Percentiles rank a stretch among this genome's conserved stretches.
phyloP scores from a whole-genome alignment of 495 filamentous ascomycete species.

The Stereocaulon alpinum region DNA sequence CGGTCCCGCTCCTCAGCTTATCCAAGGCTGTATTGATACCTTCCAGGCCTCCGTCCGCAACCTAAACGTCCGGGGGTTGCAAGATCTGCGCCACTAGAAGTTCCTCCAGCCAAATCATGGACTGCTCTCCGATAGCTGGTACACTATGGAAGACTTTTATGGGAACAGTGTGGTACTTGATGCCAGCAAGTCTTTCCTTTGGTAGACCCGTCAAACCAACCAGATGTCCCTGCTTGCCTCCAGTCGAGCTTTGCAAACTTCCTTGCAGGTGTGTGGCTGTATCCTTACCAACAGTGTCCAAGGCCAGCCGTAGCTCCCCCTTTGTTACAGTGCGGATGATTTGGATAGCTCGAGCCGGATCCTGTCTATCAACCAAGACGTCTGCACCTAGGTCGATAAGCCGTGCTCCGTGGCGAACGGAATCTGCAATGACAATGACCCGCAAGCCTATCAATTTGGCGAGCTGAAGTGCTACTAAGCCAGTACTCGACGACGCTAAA shows the following conservation, averaged over 20 bases:
- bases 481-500: conserved; percentile 51
- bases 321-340: conserved; percentile 46
- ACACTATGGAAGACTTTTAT: conserved; percentile 61
- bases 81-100: conserved; percentile 40
- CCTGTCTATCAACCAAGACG: conserved; percentile 51
- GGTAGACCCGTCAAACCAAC: conserved; percentile 54
- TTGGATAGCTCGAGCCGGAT: conserved; percentile 47
- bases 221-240: conserved; percentile 37
- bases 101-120: conserved; percentile 51
- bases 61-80: conserved; percentile 46
- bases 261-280: conserved; percentile 42
- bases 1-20: conserved; percentile 43
- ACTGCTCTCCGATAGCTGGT: conserved; percentile 42
- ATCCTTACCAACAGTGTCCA: conserved; percentile 53
- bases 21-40: conserved; percentile 55
- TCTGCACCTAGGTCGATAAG: conserved; percentile 44
- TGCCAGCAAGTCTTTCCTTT: conserved; percentile 35
- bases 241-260: conserved; percentile 29
- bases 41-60: conserved; percentile 46
- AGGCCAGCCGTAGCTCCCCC: conserved; percentile 46
- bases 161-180: conserved; percentile 50
- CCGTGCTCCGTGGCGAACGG: conserved; percentile 48
- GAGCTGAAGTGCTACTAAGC: conserved; percentile 48
- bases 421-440: conserved; percentile 49
- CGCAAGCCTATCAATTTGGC: conserved; percentile 48